phyloP scores from a whole-genome alignment of 225 moss, liverwort and hornwort species.

The Ulota crispa region DNA sequence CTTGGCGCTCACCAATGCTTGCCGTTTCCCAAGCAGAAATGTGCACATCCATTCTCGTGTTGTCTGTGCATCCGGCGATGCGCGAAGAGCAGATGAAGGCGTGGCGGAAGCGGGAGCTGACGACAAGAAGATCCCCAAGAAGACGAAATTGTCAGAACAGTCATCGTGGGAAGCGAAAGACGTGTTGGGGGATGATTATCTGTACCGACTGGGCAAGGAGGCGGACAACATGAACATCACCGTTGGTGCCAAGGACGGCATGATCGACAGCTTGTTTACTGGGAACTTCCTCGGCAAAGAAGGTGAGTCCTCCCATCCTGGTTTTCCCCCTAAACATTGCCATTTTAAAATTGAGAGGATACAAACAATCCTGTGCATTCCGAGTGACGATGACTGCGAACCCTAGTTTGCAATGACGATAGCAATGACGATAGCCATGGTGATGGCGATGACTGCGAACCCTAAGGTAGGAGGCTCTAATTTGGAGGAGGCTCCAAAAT shows the following conservation, averaged over 20 bases:
- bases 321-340: background rate
- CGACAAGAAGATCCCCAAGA: slow-evolving; percentile 3
- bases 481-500: too few species aligned
- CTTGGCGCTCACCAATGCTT: slow-evolving; percentile 1
- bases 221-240: slow-evolving; percentile 82
- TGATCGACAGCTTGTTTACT: slow-evolving; percentile 71
- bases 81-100: slow-evolving; percentile 25
- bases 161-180: slow-evolving; percentile 92
- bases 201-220: slow-evolving; percentile 85
- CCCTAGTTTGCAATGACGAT: slow-evolving; percentile 1
- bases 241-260: slow-evolving; percentile 74
- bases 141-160: slow-evolving; percentile 29
- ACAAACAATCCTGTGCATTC: too few species aligned
- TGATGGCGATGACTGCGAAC: too few species aligned
- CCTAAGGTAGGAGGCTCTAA: too few species aligned
- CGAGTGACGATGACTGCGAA: background rate
- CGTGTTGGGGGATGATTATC: slow-evolving; percentile 78
- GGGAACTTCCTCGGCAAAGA: slow-evolving; percentile 91
- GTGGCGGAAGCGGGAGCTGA: slow-evolving; percentile 22
- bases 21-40: background rate
- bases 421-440: too few species aligned
- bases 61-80: slow-evolving; percentile 28
- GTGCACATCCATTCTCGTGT: background rate
- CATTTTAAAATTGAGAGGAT: background rate
- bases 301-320: slow-evolving; percentile 24